Evolutionary conservation across 2,329 filamentous ascomycete species (phyloP), one percentile per base, ranked within the genome.

Genomic region (Calcarisporium arbuscula): DNA sequence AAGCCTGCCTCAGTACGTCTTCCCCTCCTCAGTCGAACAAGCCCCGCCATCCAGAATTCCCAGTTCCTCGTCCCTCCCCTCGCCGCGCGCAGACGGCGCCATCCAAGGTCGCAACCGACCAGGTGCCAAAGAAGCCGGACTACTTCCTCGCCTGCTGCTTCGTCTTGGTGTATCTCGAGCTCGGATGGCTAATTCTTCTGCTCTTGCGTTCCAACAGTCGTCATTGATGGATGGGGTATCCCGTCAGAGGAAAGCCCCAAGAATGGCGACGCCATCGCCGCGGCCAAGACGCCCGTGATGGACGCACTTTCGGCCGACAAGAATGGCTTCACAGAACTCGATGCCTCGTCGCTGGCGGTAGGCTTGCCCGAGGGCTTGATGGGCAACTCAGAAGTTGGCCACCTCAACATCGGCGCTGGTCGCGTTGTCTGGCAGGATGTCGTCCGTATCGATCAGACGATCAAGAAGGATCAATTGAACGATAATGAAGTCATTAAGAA

Each of bases 221-320:
- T 96, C 67, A 98, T 98, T 72, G 92, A 98, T 69, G 92, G 92
- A 57, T 98, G 92, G 92, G 92, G 92, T 57, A 78, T 96, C 53
- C 77, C 89, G 52, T 79, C 79, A 45, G 81, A 82, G 48, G 68
- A 80, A 39, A 94, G 88, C 38, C 85, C 84, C 53, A 84, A 85
- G 54, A 64, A 94, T 64, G 90, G 92, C 63, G 90, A 98, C 70
- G 92, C 92, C 57, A 96, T 98, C 61, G 81, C 89, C 51, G 85
- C 85, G 45, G 92, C 90, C 50, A 74, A 95, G 47, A 96, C 92
- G 38, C 92, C 92, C 30, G 78, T 83, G 60, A 98, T 98, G 92
- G 90, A 95, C 63, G 79, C 77, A 41, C 89, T 98, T 60, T 85
- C 82, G 56, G 80, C 83, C 62, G 83, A 81, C 45, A 69, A 81